A percentile compares a stretch with the other conserved stretches of the same genome.
phyloP scores from a whole-genome alignment of 1,284 basidiomycete species.

The Phylloboletellus chloephorus region DNA sequence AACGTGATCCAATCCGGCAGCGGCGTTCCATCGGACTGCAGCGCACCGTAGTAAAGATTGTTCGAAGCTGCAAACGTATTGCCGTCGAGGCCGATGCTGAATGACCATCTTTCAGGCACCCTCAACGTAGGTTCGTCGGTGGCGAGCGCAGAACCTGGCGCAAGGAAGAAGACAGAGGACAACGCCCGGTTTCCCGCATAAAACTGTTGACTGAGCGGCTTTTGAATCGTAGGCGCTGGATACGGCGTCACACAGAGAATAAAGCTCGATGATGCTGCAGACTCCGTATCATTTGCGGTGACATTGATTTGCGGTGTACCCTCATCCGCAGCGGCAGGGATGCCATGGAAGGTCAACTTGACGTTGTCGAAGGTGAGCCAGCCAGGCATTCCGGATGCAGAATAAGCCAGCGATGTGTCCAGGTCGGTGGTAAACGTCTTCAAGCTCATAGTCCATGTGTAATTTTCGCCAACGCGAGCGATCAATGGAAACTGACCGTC shows the following conservation, averaged over 20 bases:
- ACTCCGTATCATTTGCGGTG: constrained; percentile 46
- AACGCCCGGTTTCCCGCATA: constrained; percentile 51
- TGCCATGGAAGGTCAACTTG: constrained; percentile 51
- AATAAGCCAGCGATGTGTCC: constrained; percentile 40
- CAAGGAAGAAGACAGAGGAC: constrained; percentile 61
- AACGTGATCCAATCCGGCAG: constrained; percentile 79
- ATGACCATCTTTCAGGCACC: constrained; percentile 83
- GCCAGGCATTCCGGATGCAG: constrained; percentile 46
- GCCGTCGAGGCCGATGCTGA: constrained; percentile 80
- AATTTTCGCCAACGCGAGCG: constrained; percentile 53
- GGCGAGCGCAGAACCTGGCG: constrained; percentile 50
- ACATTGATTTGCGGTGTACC: constrained; percentile 53
- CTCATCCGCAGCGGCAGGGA: constrained; percentile 50
- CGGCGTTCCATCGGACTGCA: constrained; percentile 58
- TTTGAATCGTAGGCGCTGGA: constrained; percentile 50
- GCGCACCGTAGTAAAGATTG: constrained; percentile 63
- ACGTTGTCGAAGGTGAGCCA: constrained; percentile 64
- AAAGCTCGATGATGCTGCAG: constrained; percentile 48
- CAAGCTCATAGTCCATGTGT: constrained; percentile 58
- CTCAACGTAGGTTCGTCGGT: constrained; percentile 59
- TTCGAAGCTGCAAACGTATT: constrained; percentile 54
- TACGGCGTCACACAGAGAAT: constrained; percentile 57
- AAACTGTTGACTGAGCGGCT: constrained; percentile 61
- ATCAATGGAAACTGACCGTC: constrained; percentile 58
- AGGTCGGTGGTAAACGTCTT: constrained; percentile 54